Evolutionary conservation across 78 protist genomes (phyloP).

Genomic region (Pelomyxa schiedti): DNA sequence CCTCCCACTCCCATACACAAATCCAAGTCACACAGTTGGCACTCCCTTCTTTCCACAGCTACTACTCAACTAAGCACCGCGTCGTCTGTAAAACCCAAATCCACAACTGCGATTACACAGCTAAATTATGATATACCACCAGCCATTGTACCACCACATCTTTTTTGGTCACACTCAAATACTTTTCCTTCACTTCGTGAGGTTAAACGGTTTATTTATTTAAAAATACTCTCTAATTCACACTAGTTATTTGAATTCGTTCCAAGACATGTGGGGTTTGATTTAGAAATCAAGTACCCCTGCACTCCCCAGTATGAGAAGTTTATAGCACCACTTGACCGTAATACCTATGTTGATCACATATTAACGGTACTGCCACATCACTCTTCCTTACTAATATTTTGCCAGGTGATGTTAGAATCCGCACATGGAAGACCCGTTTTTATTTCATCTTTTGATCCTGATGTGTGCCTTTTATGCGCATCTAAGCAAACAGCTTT

Average conservation of each 20-base stretch:
- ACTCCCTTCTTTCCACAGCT: too few species aligned
- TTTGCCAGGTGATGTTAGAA: slow-evolving; percentile 3
- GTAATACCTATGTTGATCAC: background rate
- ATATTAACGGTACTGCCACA: background rate
- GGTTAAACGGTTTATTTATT: too few species aligned
- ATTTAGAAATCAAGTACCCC: background rate
- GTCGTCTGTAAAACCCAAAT: too few species aligned
- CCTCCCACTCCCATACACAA: too few species aligned
- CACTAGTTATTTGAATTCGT: background rate
- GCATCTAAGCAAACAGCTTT: background rate
- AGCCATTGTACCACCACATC: too few species aligned
- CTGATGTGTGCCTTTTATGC: slow-evolving; percentile 4
- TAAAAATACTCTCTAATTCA: too few species aligned
- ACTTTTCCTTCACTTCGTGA: too few species aligned
- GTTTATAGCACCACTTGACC: background rate
- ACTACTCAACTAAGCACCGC: too few species aligned
- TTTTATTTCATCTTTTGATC: background rate
- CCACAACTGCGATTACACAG: too few species aligned
- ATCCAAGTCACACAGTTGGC: too few species aligned
- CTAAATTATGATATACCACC: too few species aligned
- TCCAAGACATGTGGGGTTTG: background rate
- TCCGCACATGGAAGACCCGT: background rate
- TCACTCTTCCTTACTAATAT: background rate
- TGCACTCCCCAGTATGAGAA: background rate
- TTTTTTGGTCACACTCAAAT: too few species aligned